Evolutionary conservation across 208 protist species (phyloP), one percentile per base, ranked within the genome.

Genomic region (Herpetomonas muscarum): DNA sequence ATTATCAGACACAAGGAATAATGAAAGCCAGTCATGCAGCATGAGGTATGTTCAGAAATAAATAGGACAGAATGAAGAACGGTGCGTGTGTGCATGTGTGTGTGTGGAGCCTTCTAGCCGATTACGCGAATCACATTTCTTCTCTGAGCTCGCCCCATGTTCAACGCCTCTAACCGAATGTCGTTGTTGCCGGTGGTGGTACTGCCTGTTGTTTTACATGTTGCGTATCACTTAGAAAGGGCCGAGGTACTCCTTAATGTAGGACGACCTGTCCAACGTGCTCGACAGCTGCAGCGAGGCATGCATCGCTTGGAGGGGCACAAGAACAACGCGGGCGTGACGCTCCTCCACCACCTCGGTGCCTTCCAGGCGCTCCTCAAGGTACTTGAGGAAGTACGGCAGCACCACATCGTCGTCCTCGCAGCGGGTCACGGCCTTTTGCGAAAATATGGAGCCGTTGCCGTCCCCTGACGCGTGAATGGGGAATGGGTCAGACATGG

Each of bases 361-460:
- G 17, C 79, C 79, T n/a, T 64, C 53, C 17, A 88, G 73, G 46
- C 84, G 80, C 61, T 93, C 82, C 12, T 59, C 56, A 24, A 93
- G 64, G 44, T 80, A 93, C 29, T 87, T 64, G 12, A 93, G 55
- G 37, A 93, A 85, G 55, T 85, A 79, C 2, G 76, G 75, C 1
- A 93, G 67, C 53, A 90, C 75, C n/a, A 58, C 52, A 49, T 92
- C 81, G 1, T 67, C 57, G 0, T 54, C 37, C 15, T 53, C 24
- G 34, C 63, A 28, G 55, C 52, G 39, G 22, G 4, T 47, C 31
- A 45, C 39, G 30, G 39, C 25, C 30, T 39, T 26, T 41, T 45
- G 30, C 1, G 45, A n/a, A n/a, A n/a, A n/a, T n/a, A n/a, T 39
- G 55, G 55, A 52, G 44, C 44, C 29, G 31, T 15, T 21, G 10